A percentile compares a stretch with the other conserved stretches of the same genome.
phyloP scores from a whole-genome alignment of 192 early-diverging fungal species.

The Funneliformis geosporum region DNA sequence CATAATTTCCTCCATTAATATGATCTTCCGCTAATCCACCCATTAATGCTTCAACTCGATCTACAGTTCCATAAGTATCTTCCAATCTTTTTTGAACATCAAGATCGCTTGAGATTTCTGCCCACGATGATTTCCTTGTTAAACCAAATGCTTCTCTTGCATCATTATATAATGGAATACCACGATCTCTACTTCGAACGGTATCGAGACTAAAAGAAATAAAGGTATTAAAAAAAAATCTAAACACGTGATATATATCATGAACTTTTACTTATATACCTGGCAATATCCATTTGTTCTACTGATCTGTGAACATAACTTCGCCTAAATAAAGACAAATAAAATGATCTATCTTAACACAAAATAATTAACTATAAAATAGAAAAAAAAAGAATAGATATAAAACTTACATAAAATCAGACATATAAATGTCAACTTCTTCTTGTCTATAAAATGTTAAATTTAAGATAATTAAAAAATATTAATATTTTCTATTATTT shows the following conservation, averaged over 20 bases:
- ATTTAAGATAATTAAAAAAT: no score
- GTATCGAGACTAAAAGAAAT: neutral
- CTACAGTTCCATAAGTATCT: constrained; percentile 12
- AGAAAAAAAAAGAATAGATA: no score
- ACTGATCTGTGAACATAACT: neutral
- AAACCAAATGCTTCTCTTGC: neutral
- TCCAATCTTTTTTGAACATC: constrained; percentile 4
- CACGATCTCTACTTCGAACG: neutral
- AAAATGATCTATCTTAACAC: no score
- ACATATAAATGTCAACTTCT: neutral
- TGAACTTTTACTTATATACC: neutral
- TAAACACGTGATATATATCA: neutral
- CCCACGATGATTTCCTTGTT: neutral
- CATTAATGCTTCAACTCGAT: constrained; percentile 21
- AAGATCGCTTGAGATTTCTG: constrained; percentile 22
- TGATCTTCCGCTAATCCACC: constrained; percentile 28
- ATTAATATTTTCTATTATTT: neutral
- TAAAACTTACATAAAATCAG: neutral
- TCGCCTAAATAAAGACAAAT: neutral
- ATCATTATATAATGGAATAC: constrained; percentile 31
- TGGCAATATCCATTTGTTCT: neutral
- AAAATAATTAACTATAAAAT: no score
- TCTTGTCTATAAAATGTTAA: neutral
- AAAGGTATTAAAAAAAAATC: neutral
- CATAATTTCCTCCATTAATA: constrained; percentile 1